Evolutionary conservation across 2,329 filamentous ascomycete species (phyloP).

Genomic region (Aureobasidium uvarum): DNA sequence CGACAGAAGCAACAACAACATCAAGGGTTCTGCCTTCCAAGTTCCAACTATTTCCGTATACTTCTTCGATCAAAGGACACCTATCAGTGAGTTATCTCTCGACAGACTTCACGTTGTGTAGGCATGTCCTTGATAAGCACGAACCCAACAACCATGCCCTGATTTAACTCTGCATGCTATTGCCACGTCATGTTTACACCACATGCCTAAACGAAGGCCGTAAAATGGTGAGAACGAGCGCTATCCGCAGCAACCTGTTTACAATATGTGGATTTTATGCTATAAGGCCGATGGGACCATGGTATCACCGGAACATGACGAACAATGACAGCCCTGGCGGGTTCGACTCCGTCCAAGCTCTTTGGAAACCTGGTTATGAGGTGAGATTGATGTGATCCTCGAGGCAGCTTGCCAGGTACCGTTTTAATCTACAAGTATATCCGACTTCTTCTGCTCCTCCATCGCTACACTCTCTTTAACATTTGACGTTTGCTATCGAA

Average conservation of each 20-base stretch:
- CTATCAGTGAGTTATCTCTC: not conserved
- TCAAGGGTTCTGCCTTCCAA: not conserved
- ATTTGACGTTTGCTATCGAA: not conserved
- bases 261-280: not conserved
- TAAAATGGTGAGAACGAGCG: not conserved
- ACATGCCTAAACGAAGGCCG: constrained; percentile 2
- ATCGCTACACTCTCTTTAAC: not conserved
- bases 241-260: not conserved
- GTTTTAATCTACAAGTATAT: not conserved
- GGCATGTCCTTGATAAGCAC: not conserved
- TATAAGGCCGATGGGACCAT: not conserved
- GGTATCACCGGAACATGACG: not conserved
- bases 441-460: not conserved
- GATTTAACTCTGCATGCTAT: not conserved
- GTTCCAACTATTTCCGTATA: not conserved
- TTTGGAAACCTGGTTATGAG: not conserved
- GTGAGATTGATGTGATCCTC: constrained; percentile 10
- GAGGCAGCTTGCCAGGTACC: not conserved
- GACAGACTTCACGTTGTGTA: not conserved
- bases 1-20: not conserved
- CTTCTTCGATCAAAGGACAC: not conserved
- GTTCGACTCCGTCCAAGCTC: not conserved
- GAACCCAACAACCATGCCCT: not conserved
- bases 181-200: constrained; percentile 13
- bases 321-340: constrained; percentile 4